Percentiles rank a stretch among this genome's conserved stretches.
phyloP scores from a whole-genome alignment of 2,329 filamentous ascomycete genomes.

The Aspergillus ibericus region DNA sequence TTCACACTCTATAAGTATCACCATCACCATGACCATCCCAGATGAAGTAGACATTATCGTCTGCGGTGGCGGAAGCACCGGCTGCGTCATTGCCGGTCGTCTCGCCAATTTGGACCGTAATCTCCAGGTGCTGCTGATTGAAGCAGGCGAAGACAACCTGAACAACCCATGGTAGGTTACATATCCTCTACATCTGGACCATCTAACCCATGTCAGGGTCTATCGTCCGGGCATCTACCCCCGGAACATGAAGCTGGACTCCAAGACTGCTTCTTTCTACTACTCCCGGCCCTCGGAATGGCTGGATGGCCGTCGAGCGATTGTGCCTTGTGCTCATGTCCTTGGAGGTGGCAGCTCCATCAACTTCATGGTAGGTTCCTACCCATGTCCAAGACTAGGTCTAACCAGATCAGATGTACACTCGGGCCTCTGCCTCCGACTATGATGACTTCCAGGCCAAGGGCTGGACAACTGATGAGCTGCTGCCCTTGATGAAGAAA shows the following conservation, averaged over 20 bases:
- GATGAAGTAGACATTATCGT: slow-evolving; percentile 82
- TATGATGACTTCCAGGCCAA: slow-evolving; percentile 78
- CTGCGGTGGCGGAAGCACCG: slow-evolving; percentile 68
- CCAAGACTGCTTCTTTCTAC: slow-evolving; percentile 79
- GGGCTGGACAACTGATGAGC: slow-evolving; percentile 75
- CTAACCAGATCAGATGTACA: slow-evolving; percentile 61
- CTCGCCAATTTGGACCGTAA: slow-evolving; percentile 75
- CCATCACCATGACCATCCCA: slow-evolving; percentile 59
- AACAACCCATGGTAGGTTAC: slow-evolving; percentile 66
- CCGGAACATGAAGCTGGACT: slow-evolving; percentile 77
- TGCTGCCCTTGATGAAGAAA: slow-evolving; percentile 76
- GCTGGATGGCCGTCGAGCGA: slow-evolving; percentile 68
- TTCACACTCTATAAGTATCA: neutral
- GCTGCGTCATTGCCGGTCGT: slow-evolving; percentile 44
- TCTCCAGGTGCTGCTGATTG: slow-evolving; percentile 68
- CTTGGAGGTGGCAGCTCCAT: slow-evolving; percentile 72
- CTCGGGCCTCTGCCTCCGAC: slow-evolving; percentile 68
- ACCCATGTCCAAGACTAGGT: neutral
- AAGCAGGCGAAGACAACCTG: slow-evolving; percentile 70
- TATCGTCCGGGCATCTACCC: slow-evolving; percentile 75
- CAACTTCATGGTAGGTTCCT: slow-evolving; percentile 66
- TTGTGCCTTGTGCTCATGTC: slow-evolving; percentile 73
- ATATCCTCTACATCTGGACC: neutral
- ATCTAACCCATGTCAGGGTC: slow-evolving; percentile 51
- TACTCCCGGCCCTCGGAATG: slow-evolving; percentile 72